Conservation (phyloP, 495 filamentous ascomycete genomes). For the Evansstolkia leycettana region DNA sequence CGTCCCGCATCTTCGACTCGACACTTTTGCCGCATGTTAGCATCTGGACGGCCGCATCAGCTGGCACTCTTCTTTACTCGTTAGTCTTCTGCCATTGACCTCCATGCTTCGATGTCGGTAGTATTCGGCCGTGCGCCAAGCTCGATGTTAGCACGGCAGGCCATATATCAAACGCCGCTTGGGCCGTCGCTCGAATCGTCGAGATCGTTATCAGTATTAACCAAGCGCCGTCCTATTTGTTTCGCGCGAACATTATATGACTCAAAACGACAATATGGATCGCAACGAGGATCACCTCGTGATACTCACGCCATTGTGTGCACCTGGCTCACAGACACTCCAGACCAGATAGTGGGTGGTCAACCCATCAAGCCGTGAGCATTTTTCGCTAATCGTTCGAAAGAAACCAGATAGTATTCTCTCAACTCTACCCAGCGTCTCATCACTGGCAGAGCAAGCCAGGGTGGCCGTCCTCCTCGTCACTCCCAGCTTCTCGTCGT, state of each 20-base stretch:
- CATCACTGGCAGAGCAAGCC: constrained; percentile 1
- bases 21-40: too few relatives aligned
- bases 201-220: neutral
- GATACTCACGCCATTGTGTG: constrained; percentile 10
- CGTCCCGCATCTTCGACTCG: too few relatives aligned
- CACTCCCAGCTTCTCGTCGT: constrained; percentile 28
- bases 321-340: constrained; percentile 29
- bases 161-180: constrained; percentile 1
- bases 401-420: constrained; percentile 24
- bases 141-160: constrained; percentile 10
- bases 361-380: too few relatives aligned
- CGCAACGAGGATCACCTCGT: constrained; percentile 5
- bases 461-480: constrained; percentile 23
- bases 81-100: neutral
- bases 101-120: constrained; percentile 13
- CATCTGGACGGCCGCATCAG: too few relatives aligned
- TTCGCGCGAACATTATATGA: neutral
- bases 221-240: neutral
- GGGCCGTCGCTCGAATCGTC: constrained; percentile 6
- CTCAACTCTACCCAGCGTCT: constrained; percentile 12
- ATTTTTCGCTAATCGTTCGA: constrained; percentile 4
- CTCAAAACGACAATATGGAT: constrained; percentile 10
- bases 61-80: neutral
- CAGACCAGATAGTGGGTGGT: constrained; percentile 17
- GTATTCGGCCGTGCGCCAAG: constrained; percentile 5